These are phyloP conservation scores for Rhynchosporium graminicola DNA, from an alignment of 2,329 filamentous ascomycete genomes.

Conservation along the genomic window DNA sequence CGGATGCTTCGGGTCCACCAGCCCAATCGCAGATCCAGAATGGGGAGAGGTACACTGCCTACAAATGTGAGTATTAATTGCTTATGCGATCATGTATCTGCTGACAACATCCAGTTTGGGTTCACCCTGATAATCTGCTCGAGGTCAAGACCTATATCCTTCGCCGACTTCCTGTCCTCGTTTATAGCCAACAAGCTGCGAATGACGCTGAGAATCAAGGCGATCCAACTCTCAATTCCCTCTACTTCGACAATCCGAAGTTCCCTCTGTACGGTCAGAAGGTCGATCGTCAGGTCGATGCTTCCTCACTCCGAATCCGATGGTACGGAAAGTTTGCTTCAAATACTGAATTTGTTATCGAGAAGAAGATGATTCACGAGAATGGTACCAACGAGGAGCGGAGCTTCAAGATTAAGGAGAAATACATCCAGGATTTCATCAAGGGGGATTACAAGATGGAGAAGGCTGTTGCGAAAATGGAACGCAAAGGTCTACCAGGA, in stretches of 20 bases:
- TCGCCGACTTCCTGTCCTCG: slow-evolving; percentile 82
- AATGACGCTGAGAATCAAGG: slow-evolving; percentile 78
- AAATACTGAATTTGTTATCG: slow-evolving; percentile 78
- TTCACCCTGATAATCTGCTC: slow-evolving; percentile 91
- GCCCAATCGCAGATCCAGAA: slow-evolving; percentile 58
- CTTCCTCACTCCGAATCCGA: slow-evolving; percentile 79
- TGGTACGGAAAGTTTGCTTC: slow-evolving; percentile 87
- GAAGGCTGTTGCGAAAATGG: slow-evolving; percentile 85
- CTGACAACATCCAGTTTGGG: slow-evolving; percentile 69
- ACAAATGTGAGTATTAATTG: slow-evolving; percentile 68
- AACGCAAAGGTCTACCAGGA: slow-evolving; percentile 68
- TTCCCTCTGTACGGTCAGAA: slow-evolving; percentile 89
- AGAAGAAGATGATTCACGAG: slow-evolving; percentile 83
- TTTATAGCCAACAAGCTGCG: slow-evolving; percentile 86
- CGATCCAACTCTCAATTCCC: slow-evolving; percentile 89
- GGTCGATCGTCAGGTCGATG: slow-evolving; percentile 72
- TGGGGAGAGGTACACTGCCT: slow-evolving; percentile 75
- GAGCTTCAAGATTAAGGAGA: slow-evolving; percentile 85
- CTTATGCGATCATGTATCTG: slow-evolving; percentile 9
- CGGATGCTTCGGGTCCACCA: slow-evolving; percentile 40
- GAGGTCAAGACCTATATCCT: slow-evolving; percentile 97
- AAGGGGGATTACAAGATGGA: slow-evolving; percentile 89
- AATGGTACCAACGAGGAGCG: slow-evolving; percentile 77
- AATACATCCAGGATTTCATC: slow-evolving; percentile 87
- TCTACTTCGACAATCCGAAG: slow-evolving; percentile 89